Base-by-base conservation (phyloP, 116 monocot genomes). In the Phalaenopsis hybrid region DNA sequence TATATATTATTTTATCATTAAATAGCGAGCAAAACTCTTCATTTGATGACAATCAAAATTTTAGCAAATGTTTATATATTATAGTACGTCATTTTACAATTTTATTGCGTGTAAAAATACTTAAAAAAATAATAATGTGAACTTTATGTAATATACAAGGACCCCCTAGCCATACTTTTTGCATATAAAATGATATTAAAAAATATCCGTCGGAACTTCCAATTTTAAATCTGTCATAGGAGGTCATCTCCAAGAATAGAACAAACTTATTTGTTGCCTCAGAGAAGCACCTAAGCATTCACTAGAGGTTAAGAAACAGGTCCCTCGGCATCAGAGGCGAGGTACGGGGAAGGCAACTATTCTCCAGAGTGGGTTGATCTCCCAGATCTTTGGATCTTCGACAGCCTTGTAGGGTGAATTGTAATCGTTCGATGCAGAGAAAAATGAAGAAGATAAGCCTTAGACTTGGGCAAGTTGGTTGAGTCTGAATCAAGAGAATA, bases 301-400 rank as follows among this genome's bases (percentile, higher is more conserved):
- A 91, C 58, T 7, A 44, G 8, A 11, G 91, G 87, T 70, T 93
- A 90, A 5, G 86, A 82, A 13, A 80, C 84, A 16, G 85, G 81
- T 8, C 85, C 92, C 81, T 96, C 92, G 31, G 88, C 81, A 75
- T 88, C 88, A 4, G 85, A 44, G 49, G 81, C 77, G 55, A 81
- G 44, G 81, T 87, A 83, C 0, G 85, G 55, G 4, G 81, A 75
- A 9, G 88, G 69, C 9, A 79, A 81, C 34, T 89, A 93, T 74
- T 95, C 98, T 12, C 92, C 95, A 37, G 91, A 95, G 78, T 93
- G 92, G 10, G 81, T 52, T 2, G 90, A 86, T 67, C 84, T 92
- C 85, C 89, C 87, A 16, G 85, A 87, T 80, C 85, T 93, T 6
- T 83, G 76, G 59, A 84, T 88, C 44, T 82, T 88, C 0, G 98